phyloP scores from a whole-genome alignment of 345 rosid genomes.

The Melastoma malabathricum region DNA sequence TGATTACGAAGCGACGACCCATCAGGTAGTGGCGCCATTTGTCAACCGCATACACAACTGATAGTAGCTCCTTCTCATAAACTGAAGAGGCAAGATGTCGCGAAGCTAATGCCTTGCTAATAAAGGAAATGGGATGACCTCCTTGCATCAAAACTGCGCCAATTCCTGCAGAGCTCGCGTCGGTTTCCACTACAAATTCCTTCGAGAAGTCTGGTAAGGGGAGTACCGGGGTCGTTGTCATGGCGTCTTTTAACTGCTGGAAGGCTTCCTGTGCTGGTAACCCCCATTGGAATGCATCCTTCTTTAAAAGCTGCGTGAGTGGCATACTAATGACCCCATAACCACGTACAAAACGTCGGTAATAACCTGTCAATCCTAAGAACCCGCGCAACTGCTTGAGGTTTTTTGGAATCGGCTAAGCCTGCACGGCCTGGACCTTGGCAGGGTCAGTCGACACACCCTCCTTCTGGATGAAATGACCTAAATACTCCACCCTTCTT shows the following conservation, averaged over 20 bases:
- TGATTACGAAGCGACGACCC: neutral
- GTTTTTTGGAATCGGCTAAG: neutral
- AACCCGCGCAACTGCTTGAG: neutral
- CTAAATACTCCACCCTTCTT: neutral
- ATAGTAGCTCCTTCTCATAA: neutral
- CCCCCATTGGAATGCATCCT: too few relatives aligned
- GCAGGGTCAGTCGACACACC: conserved; percentile 1
- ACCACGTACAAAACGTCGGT: neutral
- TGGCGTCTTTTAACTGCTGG: too few relatives aligned
- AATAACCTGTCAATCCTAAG: conserved; percentile 3
- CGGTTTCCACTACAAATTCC: too few relatives aligned
- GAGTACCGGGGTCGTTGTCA: too few relatives aligned
- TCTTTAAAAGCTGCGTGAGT: too few relatives aligned
- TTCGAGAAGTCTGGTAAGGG: too few relatives aligned
- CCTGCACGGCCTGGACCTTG: neutral
- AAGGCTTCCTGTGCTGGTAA: too few relatives aligned
- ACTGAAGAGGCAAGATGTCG: neutral
- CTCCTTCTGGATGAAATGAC: neutral
- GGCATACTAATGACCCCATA: too few relatives aligned
- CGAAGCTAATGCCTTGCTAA: neutral
- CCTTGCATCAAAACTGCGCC: too few relatives aligned
- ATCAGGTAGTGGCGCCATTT: neutral
- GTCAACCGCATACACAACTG: neutral
- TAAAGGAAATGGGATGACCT: too few relatives aligned
- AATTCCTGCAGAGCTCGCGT: too few relatives aligned